Conservation (phyloP, 2,329 filamentous ascomycete genomes). For the Zymoseptoria tritici region DNA sequence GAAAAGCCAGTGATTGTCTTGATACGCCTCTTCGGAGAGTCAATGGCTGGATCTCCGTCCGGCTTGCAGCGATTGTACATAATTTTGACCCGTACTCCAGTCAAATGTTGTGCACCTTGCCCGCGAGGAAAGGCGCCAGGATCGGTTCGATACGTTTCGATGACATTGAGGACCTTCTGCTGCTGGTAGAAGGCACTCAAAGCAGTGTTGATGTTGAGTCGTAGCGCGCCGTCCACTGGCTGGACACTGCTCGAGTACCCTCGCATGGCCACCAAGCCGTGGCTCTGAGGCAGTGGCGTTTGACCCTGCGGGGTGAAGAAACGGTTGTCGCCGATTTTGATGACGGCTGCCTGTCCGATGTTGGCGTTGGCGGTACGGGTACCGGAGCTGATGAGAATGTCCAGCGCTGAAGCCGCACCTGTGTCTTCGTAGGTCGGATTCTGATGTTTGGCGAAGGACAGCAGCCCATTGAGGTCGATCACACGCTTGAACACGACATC, state of each 20-base stretch:
- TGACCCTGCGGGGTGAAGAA: slow-evolving; percentile 12
- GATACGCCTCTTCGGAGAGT: background rate
- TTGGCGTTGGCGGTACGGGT: background rate
- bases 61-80: slow-evolving; percentile 4
- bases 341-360: background rate
- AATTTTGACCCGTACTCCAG: slow-evolving; percentile 1
- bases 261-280: slow-evolving; percentile 3
- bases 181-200: slow-evolving; percentile 11
- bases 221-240: slow-evolving; percentile 1
- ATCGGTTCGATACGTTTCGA: background rate
- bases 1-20: slow-evolving; percentile 6
- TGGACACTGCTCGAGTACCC: slow-evolving; percentile 8
- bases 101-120: background rate
- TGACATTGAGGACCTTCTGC: background rate
- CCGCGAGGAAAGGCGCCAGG: background rate
- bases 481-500: background rate
- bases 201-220: slow-evolving; percentile 15
- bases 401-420: slow-evolving; percentile 8
- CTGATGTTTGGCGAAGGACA: slow-evolving; percentile 1
- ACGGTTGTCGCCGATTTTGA: slow-evolving; percentile 13
- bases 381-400: slow-evolving; percentile 8
- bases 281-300: background rate
- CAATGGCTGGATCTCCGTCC: background rate
- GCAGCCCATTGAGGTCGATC: slow-evolving; percentile 1
- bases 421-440: slow-evolving; percentile 3